Evolutionary conservation across 2,329 filamentous ascomycete genomes (phyloP), one percentile per base, ranked within the genome.

Genomic region (Penicillium sp.): DNA sequence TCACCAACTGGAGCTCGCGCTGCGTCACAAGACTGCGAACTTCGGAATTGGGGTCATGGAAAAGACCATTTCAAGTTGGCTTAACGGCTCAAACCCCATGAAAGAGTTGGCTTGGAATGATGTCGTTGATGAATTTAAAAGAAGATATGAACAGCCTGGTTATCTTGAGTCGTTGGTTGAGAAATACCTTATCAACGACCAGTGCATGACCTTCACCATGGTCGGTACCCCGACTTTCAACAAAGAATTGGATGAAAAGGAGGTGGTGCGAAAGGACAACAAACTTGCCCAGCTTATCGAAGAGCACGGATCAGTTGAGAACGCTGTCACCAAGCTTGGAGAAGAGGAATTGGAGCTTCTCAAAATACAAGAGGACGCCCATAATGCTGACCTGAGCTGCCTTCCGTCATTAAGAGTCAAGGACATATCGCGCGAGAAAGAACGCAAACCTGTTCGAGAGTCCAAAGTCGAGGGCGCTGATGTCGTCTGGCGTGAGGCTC

Each of bases 1-100:
- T 50, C 94, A 99, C 71, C 93, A 97, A 72, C 77, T 97, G 4
- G 94, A 99, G 70, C 81, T 99, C n/a, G 83, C 87, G 0, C 77
- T 97, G 45, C 97, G 97, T 76, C 91, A 99, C 77, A 97, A 97
- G 79, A 97, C 91, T 0, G 90, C 94, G 51, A 91, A 89, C 66
- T 99, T 99, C 68, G 94, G 94, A 13, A 90, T 97, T 81, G 87
- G 87, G 16, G 83, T 97, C 49, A 84, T 99, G 73, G 90, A 96
- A 64, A 85, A 93, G 39, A 81, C 97, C 7, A 90, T 96, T 69
- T 88, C 91, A 2, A 87, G 89, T 55, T 99, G 94, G 94, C 97
- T 99, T 74, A 95, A 94, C 53, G 94, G 93, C 5, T 86, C 91
- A 3, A 90, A 97, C 70, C 93, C 94, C 0, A 95, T 97, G 73